These are phyloP conservation scores for Citrus maxima DNA, from an alignment of 345 rosid genomes.

Conservation along the genomic window DNA sequence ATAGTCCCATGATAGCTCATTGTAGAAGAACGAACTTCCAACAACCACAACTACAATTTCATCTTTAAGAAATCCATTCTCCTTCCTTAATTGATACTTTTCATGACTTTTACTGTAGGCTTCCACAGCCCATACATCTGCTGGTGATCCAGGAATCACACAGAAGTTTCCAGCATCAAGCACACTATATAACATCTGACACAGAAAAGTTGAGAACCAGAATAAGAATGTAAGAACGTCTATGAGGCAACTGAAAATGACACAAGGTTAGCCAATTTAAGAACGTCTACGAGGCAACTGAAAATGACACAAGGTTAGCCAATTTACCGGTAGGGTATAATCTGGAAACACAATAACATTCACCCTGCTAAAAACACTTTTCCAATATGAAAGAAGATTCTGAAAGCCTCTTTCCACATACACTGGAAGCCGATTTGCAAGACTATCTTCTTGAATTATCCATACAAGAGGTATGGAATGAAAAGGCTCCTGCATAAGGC, in stretches of 20 bases:
- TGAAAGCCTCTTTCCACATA: slow-evolving; percentile 60
- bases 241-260: slow-evolving; percentile 10
- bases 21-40: slow-evolving; percentile 80
- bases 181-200: slow-evolving; percentile 87
- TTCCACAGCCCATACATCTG: slow-evolving; percentile 93
- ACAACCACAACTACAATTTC: slow-evolving; percentile 77
- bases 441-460: slow-evolving; percentile 87
- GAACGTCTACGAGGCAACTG: too few relatives aligned
- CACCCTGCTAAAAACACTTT: slow-evolving; percentile 71
- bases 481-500: slow-evolving; percentile 99
- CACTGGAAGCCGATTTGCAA: slow-evolving; percentile 68
- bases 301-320: not conserved
- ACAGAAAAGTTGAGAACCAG: slow-evolving; percentile 29
- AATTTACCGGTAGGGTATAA: slow-evolving; percentile 72
- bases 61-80: slow-evolving; percentile 52
- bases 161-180: slow-evolving; percentile 96
- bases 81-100: slow-evolving; percentile 59
- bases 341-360: slow-evolving; percentile 77
- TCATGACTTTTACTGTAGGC: slow-evolving; percentile 51
- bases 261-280: slow-evolving; percentile 19
- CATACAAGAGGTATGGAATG: slow-evolving; percentile 83
- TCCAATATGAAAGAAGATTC: slow-evolving; percentile 74
- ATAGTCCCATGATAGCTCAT: slow-evolving; percentile 82
- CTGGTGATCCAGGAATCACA: slow-evolving; percentile 91
- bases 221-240: slow-evolving; percentile 14